Evolutionary conservation across 176 grass and related monocot species (phyloP).

Genomic region (Aegilops bicornis): DNA sequence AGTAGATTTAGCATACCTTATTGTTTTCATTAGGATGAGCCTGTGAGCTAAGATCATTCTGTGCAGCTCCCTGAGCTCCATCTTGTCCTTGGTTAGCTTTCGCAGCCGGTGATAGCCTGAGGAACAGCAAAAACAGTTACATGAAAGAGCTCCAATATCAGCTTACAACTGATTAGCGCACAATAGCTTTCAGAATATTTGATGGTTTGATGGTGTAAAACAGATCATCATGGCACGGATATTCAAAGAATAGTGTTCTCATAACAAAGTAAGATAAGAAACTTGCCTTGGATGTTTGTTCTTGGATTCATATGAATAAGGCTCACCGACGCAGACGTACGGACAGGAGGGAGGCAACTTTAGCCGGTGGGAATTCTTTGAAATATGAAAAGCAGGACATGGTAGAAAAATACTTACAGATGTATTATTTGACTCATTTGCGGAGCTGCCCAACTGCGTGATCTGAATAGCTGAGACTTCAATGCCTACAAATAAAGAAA

Average conservation of each 20-base stretch:
- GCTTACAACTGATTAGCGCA: not conserved
- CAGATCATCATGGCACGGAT: not conserved
- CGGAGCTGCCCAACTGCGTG: not conserved
- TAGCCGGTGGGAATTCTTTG: not conserved
- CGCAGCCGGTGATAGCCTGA: not conserved
- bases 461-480: not conserved
- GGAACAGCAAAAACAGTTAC: not conserved
- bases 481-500: not conserved
- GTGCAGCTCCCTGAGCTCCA: not conserved
- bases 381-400: not conserved
- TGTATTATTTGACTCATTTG: not conserved
- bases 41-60: not conserved
- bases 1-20: not conserved
- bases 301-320: not conserved
- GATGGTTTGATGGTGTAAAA: not conserved
- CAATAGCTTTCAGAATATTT: not conserved
- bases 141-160: too few species aligned
- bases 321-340: not conserved
- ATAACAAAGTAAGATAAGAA: not conserved
- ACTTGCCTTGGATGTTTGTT: slow-evolving; percentile 1
- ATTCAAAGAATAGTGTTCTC: not conserved
- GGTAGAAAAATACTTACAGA: not conserved
- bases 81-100: not conserved
- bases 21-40: not conserved
- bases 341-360: not conserved